These are phyloP conservation scores for Arachnomyces sp. DNA, from an alignment of 2,329 filamentous ascomycete genomes.

Conservation along the genomic window DNA sequence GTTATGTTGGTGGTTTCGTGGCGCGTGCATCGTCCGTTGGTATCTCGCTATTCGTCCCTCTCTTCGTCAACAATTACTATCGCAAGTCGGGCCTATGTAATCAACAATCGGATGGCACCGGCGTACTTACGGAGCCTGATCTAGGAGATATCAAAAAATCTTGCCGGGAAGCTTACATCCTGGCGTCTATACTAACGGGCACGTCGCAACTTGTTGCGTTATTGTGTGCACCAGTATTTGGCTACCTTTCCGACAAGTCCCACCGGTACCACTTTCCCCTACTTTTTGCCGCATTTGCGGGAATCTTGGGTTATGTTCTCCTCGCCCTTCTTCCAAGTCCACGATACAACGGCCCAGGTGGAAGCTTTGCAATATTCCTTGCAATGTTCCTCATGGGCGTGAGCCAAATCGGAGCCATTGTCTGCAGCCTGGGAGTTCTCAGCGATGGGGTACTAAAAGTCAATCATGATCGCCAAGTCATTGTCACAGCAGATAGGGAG, in stretches of 20 bases:
- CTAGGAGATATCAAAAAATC: constrained; percentile 67
- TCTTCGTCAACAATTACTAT: constrained; percentile 89
- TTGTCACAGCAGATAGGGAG: not conserved
- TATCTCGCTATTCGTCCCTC: constrained; percentile 88
- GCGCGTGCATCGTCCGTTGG: constrained; percentile 90
- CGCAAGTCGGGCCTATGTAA: constrained; percentile 72
- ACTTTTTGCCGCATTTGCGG: constrained; percentile 61
- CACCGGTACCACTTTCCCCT: constrained; percentile 65
- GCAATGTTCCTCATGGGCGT: constrained; percentile 76
- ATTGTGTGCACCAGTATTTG: constrained; percentile 77
- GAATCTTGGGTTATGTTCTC: constrained; percentile 67
- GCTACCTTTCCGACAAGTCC: constrained; percentile 68
- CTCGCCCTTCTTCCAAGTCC: constrained; percentile 74
- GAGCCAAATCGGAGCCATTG: constrained; percentile 92
- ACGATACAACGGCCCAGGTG: constrained; percentile 63
- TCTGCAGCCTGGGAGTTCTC: constrained; percentile 85
- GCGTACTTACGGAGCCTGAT: constrained; percentile 21
- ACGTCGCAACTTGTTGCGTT: constrained; percentile 82
- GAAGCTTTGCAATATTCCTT: constrained; percentile 62
- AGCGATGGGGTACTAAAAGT: constrained; percentile 65
- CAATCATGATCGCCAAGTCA: not conserved
- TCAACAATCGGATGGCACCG: constrained; percentile 21
- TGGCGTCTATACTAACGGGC: constrained; percentile 80
- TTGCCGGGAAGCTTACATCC: constrained; percentile 77
- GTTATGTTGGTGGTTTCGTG: constrained; percentile 90